Evolutionary conservation across 495 filamentous ascomycete genomes (phyloP), one percentile per base, ranked within the genome.

Genomic region (Podospora pseudopauciseta): DNA sequence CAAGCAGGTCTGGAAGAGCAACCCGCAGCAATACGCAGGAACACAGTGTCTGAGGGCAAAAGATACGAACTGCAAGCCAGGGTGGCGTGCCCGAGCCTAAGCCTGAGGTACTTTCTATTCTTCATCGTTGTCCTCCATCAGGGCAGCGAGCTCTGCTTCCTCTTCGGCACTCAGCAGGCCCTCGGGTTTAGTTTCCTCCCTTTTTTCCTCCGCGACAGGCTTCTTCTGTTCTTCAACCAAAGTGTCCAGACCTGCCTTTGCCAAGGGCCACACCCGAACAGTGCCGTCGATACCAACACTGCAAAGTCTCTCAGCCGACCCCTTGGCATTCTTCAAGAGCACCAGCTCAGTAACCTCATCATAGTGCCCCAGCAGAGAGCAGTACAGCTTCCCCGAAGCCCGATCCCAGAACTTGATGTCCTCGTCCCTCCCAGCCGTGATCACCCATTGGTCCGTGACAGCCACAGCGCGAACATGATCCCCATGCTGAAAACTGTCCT

Each of bases 271-370:
- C 53, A 83, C 86, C 71, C 95, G 86, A 49, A 97, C 80, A 3
- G 95, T 98, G 0, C 87, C 91, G 81, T 99, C 95, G 70, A 97
- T 96, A 26, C 89, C 86, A 39, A 92, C 92, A 74, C 92, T 97
- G 49, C 90, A 88, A 30, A 95, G 80, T 56, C 80, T 86, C 23
- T 70, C 65, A 27, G 49, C 20, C 53, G 56, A 56, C 9, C 70
- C 72, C 27, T 57, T 61, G 2, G 79, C 78, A 26, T 76, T 81
- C 18, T 82, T 85, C 11, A 93, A 72, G 53, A 96, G 73, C 2
- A 89, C 81, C 53, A 97, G 77, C 53, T 90, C 92, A 4, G 91
- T 97, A 30, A 99, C 90, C 74, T 97, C 95, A 71, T 98, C 92
- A 75, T 87, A 97, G 77, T 99, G 95, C 0, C 95, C 95, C 19